A percentile compares a stretch with the other conserved stretches of the same genome.
These are phyloP conservation scores for Botrytis elliptica DNA, from an alignment of 2,329 filamentous ascomycete genomes.

Conservation along the genomic window DNA sequence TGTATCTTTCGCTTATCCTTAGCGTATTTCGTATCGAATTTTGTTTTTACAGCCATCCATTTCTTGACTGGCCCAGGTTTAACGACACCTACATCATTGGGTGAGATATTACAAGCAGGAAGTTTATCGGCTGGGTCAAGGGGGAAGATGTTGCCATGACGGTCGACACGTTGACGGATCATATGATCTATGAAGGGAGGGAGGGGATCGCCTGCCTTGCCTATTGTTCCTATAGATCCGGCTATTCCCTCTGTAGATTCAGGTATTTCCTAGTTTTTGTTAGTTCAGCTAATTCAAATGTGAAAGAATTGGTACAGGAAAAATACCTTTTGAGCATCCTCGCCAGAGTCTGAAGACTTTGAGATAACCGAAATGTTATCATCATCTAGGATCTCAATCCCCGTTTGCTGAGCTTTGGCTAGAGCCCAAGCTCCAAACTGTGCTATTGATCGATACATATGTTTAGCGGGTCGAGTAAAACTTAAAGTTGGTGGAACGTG, in stretches of 20 bases:
- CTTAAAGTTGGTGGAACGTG: constrained; percentile 91
- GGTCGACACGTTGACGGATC: constrained; percentile 84
- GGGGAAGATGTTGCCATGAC: constrained; percentile 70
- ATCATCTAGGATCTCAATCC: constrained; percentile 79
- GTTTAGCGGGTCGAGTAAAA: constrained; percentile 92
- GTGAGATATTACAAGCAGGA: constrained; percentile 60
- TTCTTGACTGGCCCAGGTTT: constrained; percentile 77
- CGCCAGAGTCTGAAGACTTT: constrained; percentile 47
- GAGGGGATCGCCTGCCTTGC: constrained; percentile 81
- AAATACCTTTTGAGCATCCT: constrained; percentile 34
- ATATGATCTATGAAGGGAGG: constrained; percentile 81
- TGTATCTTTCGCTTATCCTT: constrained; percentile 69
- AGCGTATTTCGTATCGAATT: constrained; percentile 73
- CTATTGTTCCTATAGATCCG: constrained; percentile 48
- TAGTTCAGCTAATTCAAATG: constrained; percentile 4
- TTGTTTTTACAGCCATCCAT: constrained; percentile 73
- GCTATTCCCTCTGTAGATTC: not conserved
- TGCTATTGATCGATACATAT: constrained; percentile 89
- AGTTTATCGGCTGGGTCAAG: constrained; percentile 65
- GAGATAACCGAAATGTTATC: constrained; percentile 75
- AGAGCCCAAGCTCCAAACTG: constrained; percentile 94
- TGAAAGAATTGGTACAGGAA: constrained; percentile 6
- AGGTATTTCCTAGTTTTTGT: constrained; percentile 19
- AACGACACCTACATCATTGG: constrained; percentile 70
- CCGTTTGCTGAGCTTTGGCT: constrained; percentile 74